These are phyloP conservation scores for Saccharum hybrid DNA, from an alignment of 202 grass and related monocot genomes.

Conservation along the genomic window DNA sequence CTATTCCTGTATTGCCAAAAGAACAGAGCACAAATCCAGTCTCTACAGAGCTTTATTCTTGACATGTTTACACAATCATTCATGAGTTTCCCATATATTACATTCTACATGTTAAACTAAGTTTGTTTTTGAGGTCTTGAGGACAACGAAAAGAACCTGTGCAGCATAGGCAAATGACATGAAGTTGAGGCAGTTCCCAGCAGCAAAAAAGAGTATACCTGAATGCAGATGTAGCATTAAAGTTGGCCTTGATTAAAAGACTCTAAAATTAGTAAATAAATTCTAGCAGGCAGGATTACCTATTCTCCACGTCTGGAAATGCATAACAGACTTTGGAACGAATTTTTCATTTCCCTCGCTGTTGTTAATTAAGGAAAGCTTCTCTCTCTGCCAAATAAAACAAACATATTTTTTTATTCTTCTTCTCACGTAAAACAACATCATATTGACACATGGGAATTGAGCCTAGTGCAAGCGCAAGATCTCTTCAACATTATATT, in stretches of 20 bases:
- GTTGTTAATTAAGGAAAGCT: conserved; percentile 59
- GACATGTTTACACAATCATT: background rate
- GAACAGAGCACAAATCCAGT: background rate
- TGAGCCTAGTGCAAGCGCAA: background rate
- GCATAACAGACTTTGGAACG: conserved; percentile 74
- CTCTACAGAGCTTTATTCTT: background rate
- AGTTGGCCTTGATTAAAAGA: conserved; percentile 17
- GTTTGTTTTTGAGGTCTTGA: conserved; percentile 8
- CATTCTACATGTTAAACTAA: conserved; percentile 17
- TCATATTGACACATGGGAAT: background rate
- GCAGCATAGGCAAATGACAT: conserved; percentile 96
- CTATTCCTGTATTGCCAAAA: conserved; percentile 17
- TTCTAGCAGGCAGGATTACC: conserved; percentile 51
- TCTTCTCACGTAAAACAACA: background rate
- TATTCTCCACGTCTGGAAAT: conserved; percentile 98
- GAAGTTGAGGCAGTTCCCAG: conserved; percentile 97
- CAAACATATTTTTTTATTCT: conserved; percentile 27
- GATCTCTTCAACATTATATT: conserved; percentile 1
- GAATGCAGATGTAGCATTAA: conserved; percentile 54
- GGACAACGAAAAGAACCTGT: conserved; percentile 63
- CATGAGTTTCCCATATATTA: conserved; percentile 9
- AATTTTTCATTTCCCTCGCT: conserved; percentile 78
- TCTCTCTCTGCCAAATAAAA: conserved; percentile 83
- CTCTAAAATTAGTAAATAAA: conserved; percentile 2
- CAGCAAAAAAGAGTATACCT: conserved; percentile 94